Evolutionary conservation across 2,329 filamentous ascomycete species (phyloP).

Genomic region (Pseudocercospora cruenta): DNA sequence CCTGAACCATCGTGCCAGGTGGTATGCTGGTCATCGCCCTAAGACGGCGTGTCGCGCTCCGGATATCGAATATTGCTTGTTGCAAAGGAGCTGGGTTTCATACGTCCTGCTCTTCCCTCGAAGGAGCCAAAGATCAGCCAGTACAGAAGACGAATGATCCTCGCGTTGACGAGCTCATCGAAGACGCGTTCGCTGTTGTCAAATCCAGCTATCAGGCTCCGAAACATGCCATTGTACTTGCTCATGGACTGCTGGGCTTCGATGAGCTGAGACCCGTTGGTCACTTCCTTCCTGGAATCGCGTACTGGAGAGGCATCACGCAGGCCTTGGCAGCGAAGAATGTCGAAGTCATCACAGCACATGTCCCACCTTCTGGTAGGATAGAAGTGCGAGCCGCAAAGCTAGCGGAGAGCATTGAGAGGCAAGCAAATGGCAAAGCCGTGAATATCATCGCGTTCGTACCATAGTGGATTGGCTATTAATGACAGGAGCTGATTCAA

Average conservation of each 20-base stretch:
- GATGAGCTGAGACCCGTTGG: conserved; percentile 61
- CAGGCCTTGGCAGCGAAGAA: conserved; percentile 60
- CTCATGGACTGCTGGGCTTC: conserved; percentile 69
- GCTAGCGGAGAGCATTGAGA: conserved; percentile 57
- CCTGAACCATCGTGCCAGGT: background rate
- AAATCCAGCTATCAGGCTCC: conserved; percentile 59
- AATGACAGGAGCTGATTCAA: background rate
- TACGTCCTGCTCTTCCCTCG: background rate
- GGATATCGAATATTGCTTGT: background rate
- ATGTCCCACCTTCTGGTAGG: conserved; percentile 62
- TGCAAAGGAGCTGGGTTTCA: background rate
- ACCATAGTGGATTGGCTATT: background rate
- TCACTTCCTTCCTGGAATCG: conserved; percentile 58
- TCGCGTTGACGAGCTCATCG: conserved; percentile 29
- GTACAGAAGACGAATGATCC: background rate
- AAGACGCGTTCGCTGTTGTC: conserved; percentile 65
- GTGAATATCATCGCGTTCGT: conserved; percentile 68
- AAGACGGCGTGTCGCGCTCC: conserved; percentile 3
- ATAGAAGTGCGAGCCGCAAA: conserved; percentile 62
- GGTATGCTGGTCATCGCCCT: background rate
- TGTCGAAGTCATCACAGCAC: conserved; percentile 64
- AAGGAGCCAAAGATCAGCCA: background rate
- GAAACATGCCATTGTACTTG: conserved; percentile 64
- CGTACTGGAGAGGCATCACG: conserved; percentile 67
- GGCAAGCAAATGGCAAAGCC: conserved; percentile 57